Base-by-base conservation (phyloP, 2,329 filamentous ascomycete species). In the Coniochaeta sp. region DNA sequence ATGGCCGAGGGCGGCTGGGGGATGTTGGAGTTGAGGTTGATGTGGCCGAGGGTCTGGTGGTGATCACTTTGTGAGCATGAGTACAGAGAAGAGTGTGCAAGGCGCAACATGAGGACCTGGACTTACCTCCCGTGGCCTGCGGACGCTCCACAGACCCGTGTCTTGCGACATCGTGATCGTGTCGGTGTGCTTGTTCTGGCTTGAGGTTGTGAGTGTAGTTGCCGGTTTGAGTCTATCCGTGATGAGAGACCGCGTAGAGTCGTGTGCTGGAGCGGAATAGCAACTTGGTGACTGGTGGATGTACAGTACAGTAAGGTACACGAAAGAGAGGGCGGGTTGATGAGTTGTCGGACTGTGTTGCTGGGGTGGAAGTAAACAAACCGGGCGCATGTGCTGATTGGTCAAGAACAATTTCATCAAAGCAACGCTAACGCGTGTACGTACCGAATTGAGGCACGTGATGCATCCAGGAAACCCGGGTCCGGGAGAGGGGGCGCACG, bases 1-100 rank as follows among this genome's bases (percentile, higher is more conserved):
- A 99, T 89, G 44, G 92, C 91, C 44, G 93, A 98, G 30, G 90
- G 84, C 9, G 95, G 93, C 76, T 96, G 91, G 22, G 95, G 95
- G 64, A 99, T 90, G 24, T 86, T 85, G 22, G 90, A 89, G 73
- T 92, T 93, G 73, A 88, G 86, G 72, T 86, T 93, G 70, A 96
- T 86, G 66, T 87, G 88, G 65, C 89, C 93, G 62, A 98, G 85
- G 59, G 95, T 97, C 91, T 96, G 74, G 65, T 40, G 57, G 2
- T 12, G 38, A 52, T 56, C 40, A 63, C n/a, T n/a, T n/a, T n/a
- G 58, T 60, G 58, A 59, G 60, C 60, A 62, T 54, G 10, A 56
- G 2, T 34, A 2, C 12, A 38, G 9, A 56, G 42, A 58, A 57
- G 36, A 58, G 3, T 34, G 54, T n/a, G 54, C 30, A 8, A 16